Base-by-base conservation (phyloP, 2,329 filamentous ascomycete genomes). In the Fusarium virguliforme region DNA sequence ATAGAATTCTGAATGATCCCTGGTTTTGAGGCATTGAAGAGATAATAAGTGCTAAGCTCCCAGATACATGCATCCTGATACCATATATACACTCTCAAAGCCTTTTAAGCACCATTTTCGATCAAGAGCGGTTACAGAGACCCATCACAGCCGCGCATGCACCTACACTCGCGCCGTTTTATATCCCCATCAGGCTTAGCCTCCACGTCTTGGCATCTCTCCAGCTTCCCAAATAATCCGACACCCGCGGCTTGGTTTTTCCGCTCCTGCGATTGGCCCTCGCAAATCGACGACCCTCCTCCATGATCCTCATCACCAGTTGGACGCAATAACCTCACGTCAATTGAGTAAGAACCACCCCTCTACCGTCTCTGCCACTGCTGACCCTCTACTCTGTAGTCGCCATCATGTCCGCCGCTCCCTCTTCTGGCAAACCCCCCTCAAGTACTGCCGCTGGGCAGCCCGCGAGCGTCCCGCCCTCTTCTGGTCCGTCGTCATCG, bases 391-490 rank as follows among this genome's bases (percentile, higher is more conserved):
- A 2, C 26, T 10, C 22, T n/a, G 30, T 8, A 68, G 64, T 61
- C 66, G 63, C 60, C 79, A 79, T 24, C 71, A 94, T 94, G 91
- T 87, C 89, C 70, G 77, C 83, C 77, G 76, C 87, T 67, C 86
- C 61, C 92, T 94, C 76, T 98, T 99, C 92, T 98, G 92, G 90
- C 88, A 90, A 74, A 87, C 89, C 65, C 96, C 96, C 72, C 78
- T 97, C 80, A 90, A 90, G 77, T 98, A 97, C 90, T 84, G 93
- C 78, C 91, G 91, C 83, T 98, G 95, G 94, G 91, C 94, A 59
- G 88, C 93, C 56, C 91, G 94, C 84, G 92, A 96, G 83, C 93
- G 92, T 81, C 96, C 96, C 57, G 94, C 94, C 65, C 92, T 94
- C 85, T 97, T 98, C 87, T 98, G 90, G 88, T 94, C 93, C 76